Percentiles rank a stretch among this genome's conserved stretches.
Conservation (phyloP, 176 grass and related monocot genomes). For the Oryza punctata region DNA sequence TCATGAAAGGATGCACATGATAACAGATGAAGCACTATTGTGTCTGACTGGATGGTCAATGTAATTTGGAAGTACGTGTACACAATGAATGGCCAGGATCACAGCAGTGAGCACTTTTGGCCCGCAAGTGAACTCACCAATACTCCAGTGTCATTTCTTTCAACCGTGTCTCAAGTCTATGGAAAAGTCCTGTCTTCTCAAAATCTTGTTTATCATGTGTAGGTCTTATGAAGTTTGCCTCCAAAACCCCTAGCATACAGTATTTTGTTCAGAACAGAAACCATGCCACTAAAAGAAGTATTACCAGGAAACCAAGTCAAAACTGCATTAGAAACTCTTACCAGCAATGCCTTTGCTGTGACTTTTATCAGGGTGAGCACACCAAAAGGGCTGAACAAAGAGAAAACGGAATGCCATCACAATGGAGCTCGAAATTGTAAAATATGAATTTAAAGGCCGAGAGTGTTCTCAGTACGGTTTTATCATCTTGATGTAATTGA, state of each 20-base stretch:
- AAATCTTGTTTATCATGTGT: slow-evolving; percentile 55
- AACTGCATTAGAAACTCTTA: slow-evolving; percentile 34
- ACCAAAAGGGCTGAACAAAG: slow-evolving; percentile 55
- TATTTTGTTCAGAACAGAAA: not conserved
- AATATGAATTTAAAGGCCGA: not conserved
- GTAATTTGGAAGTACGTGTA: not conserved
- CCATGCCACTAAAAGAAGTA: not conserved
- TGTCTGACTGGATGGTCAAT: slow-evolving; percentile 8
- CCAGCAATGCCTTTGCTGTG: slow-evolving; percentile 47
- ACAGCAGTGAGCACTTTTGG: not conserved
- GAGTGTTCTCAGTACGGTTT: too few relatives aligned
- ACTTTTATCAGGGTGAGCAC: not conserved
- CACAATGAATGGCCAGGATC: not conserved
- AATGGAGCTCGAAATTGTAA: not conserved
- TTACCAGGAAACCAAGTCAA: not conserved
- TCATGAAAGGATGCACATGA: not conserved
- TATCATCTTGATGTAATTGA: too few relatives aligned
- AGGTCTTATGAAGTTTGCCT: slow-evolving; percentile 47
- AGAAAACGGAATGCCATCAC: slow-evolving; percentile 9
- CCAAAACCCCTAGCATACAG: slow-evolving; percentile 54
- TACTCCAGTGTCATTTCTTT: slow-evolving; percentile 59
- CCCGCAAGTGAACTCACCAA: slow-evolving; percentile 40
- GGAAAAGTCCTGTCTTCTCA: slow-evolving; percentile 54
- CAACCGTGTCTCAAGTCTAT: slow-evolving; percentile 55
- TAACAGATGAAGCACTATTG: not conserved